Conservation (phyloP, 257 asterid genomes). For the Forsythia suspensa region DNA sequence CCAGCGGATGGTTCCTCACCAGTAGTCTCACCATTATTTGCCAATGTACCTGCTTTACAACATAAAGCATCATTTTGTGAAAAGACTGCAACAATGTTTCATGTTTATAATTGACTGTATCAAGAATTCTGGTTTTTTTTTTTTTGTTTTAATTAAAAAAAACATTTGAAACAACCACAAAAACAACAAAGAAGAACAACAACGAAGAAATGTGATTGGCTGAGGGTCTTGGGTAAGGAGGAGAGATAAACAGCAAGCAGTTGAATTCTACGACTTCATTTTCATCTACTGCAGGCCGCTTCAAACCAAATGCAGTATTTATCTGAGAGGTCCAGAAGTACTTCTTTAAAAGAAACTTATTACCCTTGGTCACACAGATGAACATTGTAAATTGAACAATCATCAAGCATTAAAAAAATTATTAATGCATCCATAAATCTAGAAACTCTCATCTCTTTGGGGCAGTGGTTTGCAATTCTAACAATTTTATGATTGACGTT, state of each 20-base stretch:
- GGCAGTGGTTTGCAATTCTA: not conserved
- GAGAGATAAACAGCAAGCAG: not conserved
- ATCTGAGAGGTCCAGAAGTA: not conserved
- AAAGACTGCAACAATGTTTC: not conserved
- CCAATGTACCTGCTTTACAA: slow-evolving; percentile 29
- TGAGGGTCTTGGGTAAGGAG: not conserved
- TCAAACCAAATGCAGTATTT: not conserved
- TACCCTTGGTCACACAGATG: not conserved
- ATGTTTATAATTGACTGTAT: not conserved
- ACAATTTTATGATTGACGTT: not conserved
- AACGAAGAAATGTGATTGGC: not conserved
- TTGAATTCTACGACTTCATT: not conserved
- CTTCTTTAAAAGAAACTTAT: not conserved
- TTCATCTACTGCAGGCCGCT: not conserved
- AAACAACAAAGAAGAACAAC: not conserved
- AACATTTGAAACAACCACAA: not conserved
- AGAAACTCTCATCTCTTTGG: not conserved
- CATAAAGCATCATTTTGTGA: not conserved
- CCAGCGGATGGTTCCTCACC: slow-evolving; percentile 37
- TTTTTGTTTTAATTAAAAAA: not conserved
- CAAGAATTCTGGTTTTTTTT: no score
- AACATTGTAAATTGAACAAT: not conserved
- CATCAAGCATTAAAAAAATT: not conserved
- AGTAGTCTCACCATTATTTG: slow-evolving; percentile 42
- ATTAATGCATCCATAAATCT: not conserved